Base-by-base conservation (phyloP, 2,329 filamentous ascomycete genomes). In the Alternaria alternata region DNA sequence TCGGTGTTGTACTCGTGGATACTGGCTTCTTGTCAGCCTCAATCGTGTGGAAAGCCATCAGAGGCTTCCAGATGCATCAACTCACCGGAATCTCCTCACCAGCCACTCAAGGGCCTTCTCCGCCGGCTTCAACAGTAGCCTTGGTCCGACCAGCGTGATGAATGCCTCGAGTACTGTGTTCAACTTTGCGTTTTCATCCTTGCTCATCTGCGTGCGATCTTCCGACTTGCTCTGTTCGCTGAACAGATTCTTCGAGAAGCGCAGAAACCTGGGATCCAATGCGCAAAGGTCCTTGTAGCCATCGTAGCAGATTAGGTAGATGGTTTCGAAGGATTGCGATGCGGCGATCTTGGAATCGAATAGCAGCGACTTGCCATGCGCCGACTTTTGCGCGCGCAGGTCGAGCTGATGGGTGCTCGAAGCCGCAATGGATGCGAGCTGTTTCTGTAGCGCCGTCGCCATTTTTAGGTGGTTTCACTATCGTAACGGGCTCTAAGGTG, bases 71-170 rank as follows among this genome's bases (percentile, higher is more conserved):
- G 24, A 26, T 24, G 18, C 12, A 16, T 34, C 20, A 18, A 53
- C 56, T 26, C 46, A 58, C 56, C 56, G 88, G 74, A 98, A 99
- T 72, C 94, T 86, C 73, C 95, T 86, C 55, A 99, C 87, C 47
- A 99, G 85, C 95, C 95, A 99, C 82, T 99, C 96, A 38, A 98
- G 85, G 16, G 94, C 89, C 80, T 96, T 96, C 54, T 97, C 87
- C 1, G 92, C 93, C 41, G 95, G 94, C 81, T 90, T 93, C 32
- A 99, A 83, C 64, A 94, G 85, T 66, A 99, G 77, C 41, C 91
- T 87, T 26, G 89, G 88, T 22, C 92, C 91, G 11, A 91, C 88
- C 14, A 98, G 84, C 32, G 89, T 90, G 67, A 99, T 82, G 75
- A 98, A 99, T 14, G 88, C 86, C 70, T 96, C 91, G 57, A 98